Percentiles rank a stretch among this genome's conserved stretches.
Evolutionary conservation across 2,329 filamentous ascomycete genomes (phyloP).

Genomic region (Tolypocladium pustulatum): DNA sequence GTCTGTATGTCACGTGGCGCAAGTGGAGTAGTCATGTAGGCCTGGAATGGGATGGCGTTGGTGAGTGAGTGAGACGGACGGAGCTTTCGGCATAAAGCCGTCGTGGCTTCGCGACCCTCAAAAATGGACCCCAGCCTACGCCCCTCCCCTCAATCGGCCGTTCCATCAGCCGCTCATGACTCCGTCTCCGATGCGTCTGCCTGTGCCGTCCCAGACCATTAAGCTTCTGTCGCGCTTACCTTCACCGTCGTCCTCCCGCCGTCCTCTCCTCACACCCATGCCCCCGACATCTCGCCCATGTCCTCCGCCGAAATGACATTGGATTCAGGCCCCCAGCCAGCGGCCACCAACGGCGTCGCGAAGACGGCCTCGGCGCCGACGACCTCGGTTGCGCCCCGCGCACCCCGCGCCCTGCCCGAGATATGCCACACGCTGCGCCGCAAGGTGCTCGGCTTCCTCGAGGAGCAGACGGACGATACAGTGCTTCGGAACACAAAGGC

Average conservation of each 20-base stretch:
- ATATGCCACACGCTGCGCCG: constrained; percentile 43
- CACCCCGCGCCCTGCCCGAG: constrained; percentile 17
- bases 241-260: neutral
- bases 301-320: neutral
- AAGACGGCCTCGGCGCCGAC: neutral
- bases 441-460: constrained; percentile 57
- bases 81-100: neutral
- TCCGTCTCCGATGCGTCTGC: neutral
- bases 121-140: neutral
- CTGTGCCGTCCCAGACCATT: neutral
- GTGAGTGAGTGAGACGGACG: neutral
- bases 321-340: neutral
- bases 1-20: neutral
- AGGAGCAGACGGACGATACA: constrained; percentile 41
- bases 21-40: neutral
- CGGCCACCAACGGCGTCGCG: neutral
- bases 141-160: neutral
- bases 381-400: neutral
- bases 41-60: neutral
- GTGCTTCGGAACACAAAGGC: constrained; percentile 56
- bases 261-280: too few relatives aligned
- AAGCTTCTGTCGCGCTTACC: neutral
- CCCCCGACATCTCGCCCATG: neutral
- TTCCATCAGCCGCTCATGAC: neutral
- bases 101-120: neutral